Evolutionary conservation across 345 rosid species (phyloP), one percentile per base, ranked within the genome.

Genomic region (Pistacia atlantica): DNA sequence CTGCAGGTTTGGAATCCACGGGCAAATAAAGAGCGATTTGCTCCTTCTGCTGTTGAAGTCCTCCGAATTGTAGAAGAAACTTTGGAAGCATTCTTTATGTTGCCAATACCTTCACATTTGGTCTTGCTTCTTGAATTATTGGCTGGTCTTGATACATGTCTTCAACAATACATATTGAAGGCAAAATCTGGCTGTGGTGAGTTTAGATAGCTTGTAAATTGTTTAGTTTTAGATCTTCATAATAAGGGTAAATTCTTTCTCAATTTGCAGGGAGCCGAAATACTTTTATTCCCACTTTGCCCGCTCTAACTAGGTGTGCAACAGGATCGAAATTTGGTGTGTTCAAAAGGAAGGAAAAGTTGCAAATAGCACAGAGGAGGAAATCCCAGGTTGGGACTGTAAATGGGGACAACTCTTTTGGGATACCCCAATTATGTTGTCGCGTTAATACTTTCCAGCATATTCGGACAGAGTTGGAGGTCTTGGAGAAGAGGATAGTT

Each of bases 151-250:
- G 99, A 96, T 79, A 84, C 80, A 81, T 90, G 94, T 76, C 85
- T 93, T 84, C 95, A 90, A 75, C 90, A 90, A 45, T 96, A 93
- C 78, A 83, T 92, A 80, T 72, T 83, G 54, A 92, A 89, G 82
- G 90, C 92, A 46, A 96, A 91, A 87, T 88, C 97, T 62, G 97
- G 97, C n/a, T 93, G 98, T 69, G 99, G 99, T 96, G 90, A 2
- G 85, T 65, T 11, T 67, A 45, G 28, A 37, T 54, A 58, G 14
- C 76, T 62, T 73, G 54, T 69, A 62, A 65, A 52, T 64, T 7
- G 4, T 69, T 56, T 51, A 61, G 14, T 42, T 38, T 6, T 62
- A 55, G 48, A 8, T 38, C n/a, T 74, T 31, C 11, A 13, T 13
- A 48, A 66, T 74, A 56, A 67, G 56, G 8, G 20, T 16, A 48